Conservation (phyloP, 2,329 filamentous ascomycete genomes). For the Pseudopyricularia cyperi region DNA sequence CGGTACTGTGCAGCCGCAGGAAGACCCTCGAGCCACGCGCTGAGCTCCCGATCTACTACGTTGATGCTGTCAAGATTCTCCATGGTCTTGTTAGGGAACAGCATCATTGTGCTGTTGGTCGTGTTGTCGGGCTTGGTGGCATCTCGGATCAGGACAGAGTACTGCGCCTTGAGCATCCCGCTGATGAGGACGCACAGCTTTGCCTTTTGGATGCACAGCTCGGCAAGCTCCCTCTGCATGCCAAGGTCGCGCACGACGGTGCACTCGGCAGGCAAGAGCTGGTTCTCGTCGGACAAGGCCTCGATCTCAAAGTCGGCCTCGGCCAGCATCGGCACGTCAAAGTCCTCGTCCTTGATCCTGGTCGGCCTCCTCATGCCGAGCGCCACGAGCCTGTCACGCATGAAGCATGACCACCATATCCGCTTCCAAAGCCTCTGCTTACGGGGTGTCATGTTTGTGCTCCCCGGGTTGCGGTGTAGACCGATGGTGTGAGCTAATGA, state of each 20-base stretch:
- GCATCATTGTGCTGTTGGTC: constrained; percentile 70
- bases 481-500: constrained; percentile 90
- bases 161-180: constrained; percentile 79
- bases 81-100: constrained; percentile 77
- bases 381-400: constrained; percentile 84
- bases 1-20: constrained; percentile 60
- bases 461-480: constrained; percentile 70
- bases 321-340: constrained; percentile 81
- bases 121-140: constrained; percentile 66
- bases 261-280: constrained; percentile 57
- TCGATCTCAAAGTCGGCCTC: constrained; percentile 75
- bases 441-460: constrained; percentile 58
- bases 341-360: constrained; percentile 85
- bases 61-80: constrained; percentile 69
- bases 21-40: constrained; percentile 62
- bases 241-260: constrained; percentile 54
- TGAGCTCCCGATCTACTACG: constrained; percentile 65
- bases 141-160: constrained; percentile 78
- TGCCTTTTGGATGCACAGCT: constrained; percentile 85
- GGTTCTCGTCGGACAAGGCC: constrained; percentile 52
- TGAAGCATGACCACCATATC: constrained; percentile 97
- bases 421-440: constrained; percentile 83
- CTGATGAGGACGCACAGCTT: constrained; percentile 83
- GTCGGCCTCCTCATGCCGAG: constrained; percentile 89
- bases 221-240: constrained; percentile 66